Evolutionary conservation across 75 land plant genomes (phyloP).

Genomic region (Gnetum montanum): DNA sequence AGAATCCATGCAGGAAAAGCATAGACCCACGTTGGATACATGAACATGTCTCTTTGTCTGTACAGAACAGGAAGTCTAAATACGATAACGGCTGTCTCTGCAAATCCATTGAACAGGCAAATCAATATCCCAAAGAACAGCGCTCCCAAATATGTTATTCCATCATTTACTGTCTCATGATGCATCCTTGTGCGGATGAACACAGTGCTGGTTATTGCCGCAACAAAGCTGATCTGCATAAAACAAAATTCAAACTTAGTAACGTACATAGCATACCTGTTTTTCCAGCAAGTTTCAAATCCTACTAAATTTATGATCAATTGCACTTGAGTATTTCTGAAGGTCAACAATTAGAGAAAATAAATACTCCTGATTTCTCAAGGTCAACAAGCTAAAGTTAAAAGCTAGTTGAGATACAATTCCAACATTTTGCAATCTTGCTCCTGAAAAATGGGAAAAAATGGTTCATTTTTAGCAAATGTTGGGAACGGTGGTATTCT

Average conservation of each 20-base stretch:
- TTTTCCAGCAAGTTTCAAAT: too few species aligned
- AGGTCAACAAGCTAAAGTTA: too few species aligned
- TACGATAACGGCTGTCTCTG: slow-evolving; percentile 69
- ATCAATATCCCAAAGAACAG: slow-evolving; percentile 62
- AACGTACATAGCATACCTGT: too few species aligned
- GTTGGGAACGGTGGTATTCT: too few species aligned
- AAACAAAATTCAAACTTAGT: too few species aligned
- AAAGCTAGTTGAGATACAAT: too few species aligned
- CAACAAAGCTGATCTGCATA: slow-evolving; percentile 59
- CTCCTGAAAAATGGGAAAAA: too few species aligned
- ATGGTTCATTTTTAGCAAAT: too few species aligned
- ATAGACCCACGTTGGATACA: slow-evolving; percentile 77
- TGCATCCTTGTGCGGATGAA: slow-evolving; percentile 68
- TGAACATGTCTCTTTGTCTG: slow-evolving; percentile 79
- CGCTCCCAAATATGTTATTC: slow-evolving; percentile 25
- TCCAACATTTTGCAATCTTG: too few species aligned
- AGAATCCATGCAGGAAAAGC: slow-evolving; percentile 62
- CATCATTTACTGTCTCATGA: slow-evolving; percentile 17
- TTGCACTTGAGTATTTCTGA: not conserved
- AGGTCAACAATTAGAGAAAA: not conserved
- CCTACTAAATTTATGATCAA: too few species aligned
- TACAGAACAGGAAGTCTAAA: slow-evolving; percentile 69
- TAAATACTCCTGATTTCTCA: not conserved
- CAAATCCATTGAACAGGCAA: slow-evolving; percentile 76
- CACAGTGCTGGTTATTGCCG: slow-evolving; percentile 61